Conservation (phyloP, 257 asterid species). For the Phtheirospermum japonicum region DNA sequence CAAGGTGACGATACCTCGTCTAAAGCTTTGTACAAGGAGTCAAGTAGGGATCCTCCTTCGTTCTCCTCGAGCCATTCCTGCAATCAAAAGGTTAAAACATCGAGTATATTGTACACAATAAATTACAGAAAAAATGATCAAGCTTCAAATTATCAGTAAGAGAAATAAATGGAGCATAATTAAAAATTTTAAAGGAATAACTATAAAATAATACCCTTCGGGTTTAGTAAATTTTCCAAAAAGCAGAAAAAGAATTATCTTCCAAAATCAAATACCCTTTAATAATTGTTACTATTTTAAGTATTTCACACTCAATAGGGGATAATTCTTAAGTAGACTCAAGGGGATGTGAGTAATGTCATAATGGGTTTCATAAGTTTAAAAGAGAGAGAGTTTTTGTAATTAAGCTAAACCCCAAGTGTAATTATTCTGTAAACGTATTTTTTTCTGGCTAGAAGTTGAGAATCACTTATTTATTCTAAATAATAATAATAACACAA, state of each 20-base stretch:
- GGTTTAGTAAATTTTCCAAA: background rate
- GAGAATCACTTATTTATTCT: background rate
- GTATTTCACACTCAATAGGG: background rate
- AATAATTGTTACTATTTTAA: background rate
- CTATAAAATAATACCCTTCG: background rate
- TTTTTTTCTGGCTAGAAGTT: background rate
- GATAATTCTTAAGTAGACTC: background rate
- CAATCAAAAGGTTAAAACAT: conserved; percentile 24
- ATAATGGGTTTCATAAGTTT: background rate
- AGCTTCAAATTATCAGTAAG: too few relatives aligned
- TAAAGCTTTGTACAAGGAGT: conserved; percentile 71
- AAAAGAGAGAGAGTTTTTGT: background rate
- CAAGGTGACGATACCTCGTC: conserved; percentile 70
- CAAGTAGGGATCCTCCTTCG: conserved; percentile 59
- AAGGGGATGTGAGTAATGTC: background rate
- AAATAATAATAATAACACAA: too few relatives aligned
- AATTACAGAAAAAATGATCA: too few relatives aligned
- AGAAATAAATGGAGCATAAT: background rate
- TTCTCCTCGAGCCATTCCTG: conserved; percentile 88
- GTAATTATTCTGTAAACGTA: background rate
- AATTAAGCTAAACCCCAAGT: too few relatives aligned
- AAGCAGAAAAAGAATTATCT: too few relatives aligned
- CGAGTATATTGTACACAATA: too few relatives aligned
- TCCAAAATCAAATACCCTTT: background rate
- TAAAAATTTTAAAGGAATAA: background rate